Base-by-base conservation (phyloP, 441 rosid species). In the Croton setiger region DNA sequence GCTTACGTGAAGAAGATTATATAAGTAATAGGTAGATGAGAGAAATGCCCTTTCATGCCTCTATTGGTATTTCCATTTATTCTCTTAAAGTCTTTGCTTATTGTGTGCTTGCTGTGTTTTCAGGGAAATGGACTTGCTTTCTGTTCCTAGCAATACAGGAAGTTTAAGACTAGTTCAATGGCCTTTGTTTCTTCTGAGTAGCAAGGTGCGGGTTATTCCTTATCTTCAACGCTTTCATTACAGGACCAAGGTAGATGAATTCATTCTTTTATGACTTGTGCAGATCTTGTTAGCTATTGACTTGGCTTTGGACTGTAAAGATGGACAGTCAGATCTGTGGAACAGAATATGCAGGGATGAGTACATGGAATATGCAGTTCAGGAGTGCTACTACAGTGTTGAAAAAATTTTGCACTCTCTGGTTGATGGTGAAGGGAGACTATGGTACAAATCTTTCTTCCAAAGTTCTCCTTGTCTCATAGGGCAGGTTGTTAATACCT, bases 61-160 rank as follows among this genome's bases (percentile, higher is more conserved):
- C 65, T 48, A 33, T 33, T 71, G 56, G 47, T 64, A 43, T 53
- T 36, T 66, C 48, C 51, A 7, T 74, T 47, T 66, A n/a, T 52
- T 69, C 43, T 6, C 31, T 63, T 61, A 20, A 52, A 36, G 63
- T 67, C 45, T 47, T 41, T n/a, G 33, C 20, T 49, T 36, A 39
- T 8, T 37, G 31, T 69, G 41, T 49, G n/a, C 23, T 48, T 76
- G 62, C 68, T 74, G 31, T 75, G 70, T 49, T 72, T 79, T 49
- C 79, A 93, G 99, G 88, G 99, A 96, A 84, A 89, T 86, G 98
- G 99, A 91, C 82, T 87, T 96, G 74, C 99, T 93, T 77, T 88
- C 80, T 56, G 78, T 89, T 78, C 99, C 99, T 66, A 88, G 97
- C 88, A 96, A 96, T 82, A 87, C 79, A 37, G 99, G 99, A 72